Evolutionary conservation across 768 basidiomycete species (phyloP).

Genomic region (Xerocomellus dryophilus): DNA sequence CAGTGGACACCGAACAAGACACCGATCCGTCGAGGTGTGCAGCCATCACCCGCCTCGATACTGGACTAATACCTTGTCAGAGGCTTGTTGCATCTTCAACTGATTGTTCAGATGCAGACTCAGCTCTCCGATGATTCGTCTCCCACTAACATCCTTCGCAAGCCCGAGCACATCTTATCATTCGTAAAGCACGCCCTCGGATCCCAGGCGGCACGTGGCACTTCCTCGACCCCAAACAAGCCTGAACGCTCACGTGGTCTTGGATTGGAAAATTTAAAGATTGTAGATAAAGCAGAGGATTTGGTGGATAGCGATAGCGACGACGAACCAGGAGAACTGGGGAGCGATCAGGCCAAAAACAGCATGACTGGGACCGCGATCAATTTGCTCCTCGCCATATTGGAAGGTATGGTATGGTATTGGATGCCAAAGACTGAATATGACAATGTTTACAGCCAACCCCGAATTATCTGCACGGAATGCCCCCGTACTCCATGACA

Average conservation of each 20-base stretch:
- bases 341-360: constrained; percentile 39
- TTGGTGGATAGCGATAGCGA: constrained; percentile 57
- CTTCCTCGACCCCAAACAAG: constrained; percentile 3
- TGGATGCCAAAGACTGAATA: neutral
- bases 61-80: constrained; percentile 34
- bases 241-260: constrained; percentile 18
- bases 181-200: constrained; percentile 82
- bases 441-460: constrained; percentile 37
- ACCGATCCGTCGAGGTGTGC: constrained; percentile 23
- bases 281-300: constrained; percentile 35
- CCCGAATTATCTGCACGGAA: constrained; percentile 57
- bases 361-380: constrained; percentile 77
- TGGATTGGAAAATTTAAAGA: constrained; percentile 36
- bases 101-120: constrained; percentile 79
- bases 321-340: constrained; percentile 42
- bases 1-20: constrained; percentile 18
- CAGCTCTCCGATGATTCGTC: constrained; percentile 54
- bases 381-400: constrained; percentile 74
- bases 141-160: constrained; percentile 52
- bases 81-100: constrained; percentile 70
- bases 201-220: constrained; percentile 23
- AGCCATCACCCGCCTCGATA: neutral
- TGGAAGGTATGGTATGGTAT: constrained; percentile 63
- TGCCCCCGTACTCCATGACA: constrained; percentile 64
- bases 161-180: constrained; percentile 71